Base-by-base conservation (phyloP, 2,329 filamentous ascomycete genomes). In the Fusarium verrucosum region DNA sequence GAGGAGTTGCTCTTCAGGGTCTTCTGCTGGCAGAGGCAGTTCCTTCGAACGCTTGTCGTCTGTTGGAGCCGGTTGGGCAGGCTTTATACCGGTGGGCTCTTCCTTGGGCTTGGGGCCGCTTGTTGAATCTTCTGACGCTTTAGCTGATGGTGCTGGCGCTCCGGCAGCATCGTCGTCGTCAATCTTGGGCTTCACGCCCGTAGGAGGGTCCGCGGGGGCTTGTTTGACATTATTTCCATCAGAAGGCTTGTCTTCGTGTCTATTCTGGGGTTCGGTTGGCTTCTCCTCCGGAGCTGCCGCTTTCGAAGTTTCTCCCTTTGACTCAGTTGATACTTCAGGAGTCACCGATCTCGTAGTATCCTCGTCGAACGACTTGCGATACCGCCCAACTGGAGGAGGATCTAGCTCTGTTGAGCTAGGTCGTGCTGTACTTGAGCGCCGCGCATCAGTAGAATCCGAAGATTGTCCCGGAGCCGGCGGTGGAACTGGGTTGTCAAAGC, bases 1-100 rank as follows among this genome's bases (percentile, higher is more conserved):
- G 1, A 76, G 66, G 4, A 76, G 61, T 0, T 58, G 23, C 0
- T 75, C 73, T 44, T 69, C 56, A 0, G 66, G 58, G 16, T 67
- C 58, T 5, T 70, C 60, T 22, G n/a, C 17, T 17, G 44, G n/a
- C n/a, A n/a, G 52, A 2, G 14, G 19, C 7, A 14, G 30, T 7
- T 23, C 32, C 0, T 10, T 41, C 14, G 46, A 1, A 2, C 26
- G 10, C 2, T 56, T 49, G 0, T 23, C 35, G 16, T 32, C 16
- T 6, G 13, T 6, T 14, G 43, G 36, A 6, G 38, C 46, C 3
- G 50, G 37, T 0, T 52, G 38, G 6, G 36, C 35, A 10, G 59
- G 41, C 2, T 65, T 56, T 10, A 38, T 38, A 9, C 38, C 20
- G 0, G 28, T 47, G 1, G 38, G 32, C 1, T 58, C 46, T 8